These are phyloP conservation scores for Prunus mira DNA, from an alignment of 306 rosid genomes.

Conservation along the genomic window DNA sequence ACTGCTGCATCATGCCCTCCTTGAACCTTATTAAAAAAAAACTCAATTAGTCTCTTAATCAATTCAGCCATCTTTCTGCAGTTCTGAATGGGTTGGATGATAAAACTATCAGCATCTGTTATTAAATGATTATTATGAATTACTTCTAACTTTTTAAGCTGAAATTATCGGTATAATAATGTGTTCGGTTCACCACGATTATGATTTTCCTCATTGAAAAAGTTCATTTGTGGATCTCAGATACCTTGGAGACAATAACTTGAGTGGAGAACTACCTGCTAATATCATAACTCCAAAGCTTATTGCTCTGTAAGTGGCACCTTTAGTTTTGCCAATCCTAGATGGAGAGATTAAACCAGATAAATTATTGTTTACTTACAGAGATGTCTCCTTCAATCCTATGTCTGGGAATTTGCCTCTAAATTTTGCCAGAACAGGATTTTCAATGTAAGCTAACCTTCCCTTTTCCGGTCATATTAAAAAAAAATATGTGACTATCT, in stretches of 20 bases:
- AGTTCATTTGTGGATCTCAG: conserved; percentile 16
- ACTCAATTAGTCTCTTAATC: too few species aligned
- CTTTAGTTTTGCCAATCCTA: neutral
- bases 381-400: conserved; percentile 40
- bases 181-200: neutral
- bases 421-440: conserved; percentile 9
- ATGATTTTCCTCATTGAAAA: neutral
- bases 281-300: conserved; percentile 25
- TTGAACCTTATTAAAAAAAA: too few species aligned
- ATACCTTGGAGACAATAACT: conserved; percentile 35
- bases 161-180: too few species aligned
- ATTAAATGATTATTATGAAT: too few species aligned
- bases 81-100: too few species aligned
- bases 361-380: neutral
- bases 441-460: conserved; percentile 26
- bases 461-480: too few species aligned
- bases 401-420: conserved; percentile 26
- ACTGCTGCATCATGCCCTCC: too few species aligned
- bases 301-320: conserved; percentile 31
- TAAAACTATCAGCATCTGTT: too few species aligned
- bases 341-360: neutral
- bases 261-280: conserved; percentile 31
- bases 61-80: too few species aligned
- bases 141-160: too few species aligned
- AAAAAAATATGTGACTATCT: neutral